Percentiles rank a stretch among this genome's conserved stretches.
phyloP scores from a whole-genome alignment of 805 yeast species.

The Ogataea neopini region DNA sequence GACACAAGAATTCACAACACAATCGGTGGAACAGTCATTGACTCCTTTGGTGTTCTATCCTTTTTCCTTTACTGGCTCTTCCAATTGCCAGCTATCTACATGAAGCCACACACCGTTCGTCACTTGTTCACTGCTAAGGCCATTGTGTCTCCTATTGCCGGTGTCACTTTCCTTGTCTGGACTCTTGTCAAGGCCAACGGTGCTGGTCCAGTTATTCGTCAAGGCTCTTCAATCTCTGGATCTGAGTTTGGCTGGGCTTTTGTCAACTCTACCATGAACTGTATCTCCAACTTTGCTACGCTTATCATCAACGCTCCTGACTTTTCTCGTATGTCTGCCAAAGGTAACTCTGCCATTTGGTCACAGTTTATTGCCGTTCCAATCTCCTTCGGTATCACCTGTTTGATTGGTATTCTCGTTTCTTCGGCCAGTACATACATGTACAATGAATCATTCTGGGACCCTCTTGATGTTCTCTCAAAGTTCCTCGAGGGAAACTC shows the following conservation, averaged over 20 bases:
- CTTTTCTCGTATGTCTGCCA: slow-evolving; percentile 78
- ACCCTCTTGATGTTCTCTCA: slow-evolving; percentile 75
- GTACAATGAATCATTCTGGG: slow-evolving; percentile 76
- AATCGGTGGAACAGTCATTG: slow-evolving; percentile 48
- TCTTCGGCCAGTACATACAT: slow-evolving; percentile 73
- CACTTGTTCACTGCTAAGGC: slow-evolving; percentile 86
- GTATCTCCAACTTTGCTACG: slow-evolving; percentile 87
- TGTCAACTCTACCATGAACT: slow-evolving; percentile 72
- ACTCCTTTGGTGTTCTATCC: slow-evolving; percentile 70
- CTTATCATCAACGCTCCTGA: slow-evolving; percentile 87
- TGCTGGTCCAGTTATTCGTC: slow-evolving; percentile 68
- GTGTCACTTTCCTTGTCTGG: slow-evolving; percentile 83
- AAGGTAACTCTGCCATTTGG: slow-evolving; percentile 49
- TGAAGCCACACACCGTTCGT: slow-evolving; percentile 79
- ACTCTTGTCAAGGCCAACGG: slow-evolving; percentile 79
- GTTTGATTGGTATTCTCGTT: slow-evolving; percentile 81
- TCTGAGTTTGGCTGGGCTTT: slow-evolving; percentile 80
- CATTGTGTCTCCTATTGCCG: slow-evolving; percentile 76
- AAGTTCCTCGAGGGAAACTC: slow-evolving; percentile 57
- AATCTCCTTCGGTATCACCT: slow-evolving; percentile 72
- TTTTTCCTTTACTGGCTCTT: slow-evolving; percentile 83
- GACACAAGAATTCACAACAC: slow-evolving; percentile 63
- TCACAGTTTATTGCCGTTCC: slow-evolving; percentile 72
- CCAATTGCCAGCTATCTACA: slow-evolving; percentile 77
- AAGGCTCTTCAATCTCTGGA: slow-evolving; percentile 53